phyloP scores from a whole-genome alignment of 140 eudicot genomes.

The Senecio squalidus region DNA sequence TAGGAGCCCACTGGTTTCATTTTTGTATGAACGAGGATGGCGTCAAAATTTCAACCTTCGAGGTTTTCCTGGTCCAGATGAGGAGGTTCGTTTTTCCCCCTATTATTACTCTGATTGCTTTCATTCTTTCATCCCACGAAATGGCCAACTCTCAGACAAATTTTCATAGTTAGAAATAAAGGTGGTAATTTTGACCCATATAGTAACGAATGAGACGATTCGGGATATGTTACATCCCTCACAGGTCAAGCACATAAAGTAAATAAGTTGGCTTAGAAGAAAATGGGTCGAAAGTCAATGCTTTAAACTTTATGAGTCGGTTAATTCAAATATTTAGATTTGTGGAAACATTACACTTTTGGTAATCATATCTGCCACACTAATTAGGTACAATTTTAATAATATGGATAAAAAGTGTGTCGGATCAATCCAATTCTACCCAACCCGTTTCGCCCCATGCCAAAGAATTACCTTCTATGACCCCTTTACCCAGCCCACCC shows the following conservation, averaged over 20 bases:
- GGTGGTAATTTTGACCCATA: neutral
- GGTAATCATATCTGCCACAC: no score
- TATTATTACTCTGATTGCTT: neutral
- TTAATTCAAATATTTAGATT: no score
- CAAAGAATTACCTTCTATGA: no score
- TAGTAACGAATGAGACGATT: neutral
- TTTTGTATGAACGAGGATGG: conserved; percentile 95
- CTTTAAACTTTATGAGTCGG: neutral
- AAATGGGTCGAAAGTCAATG: neutral
- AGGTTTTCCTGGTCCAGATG: conserved; percentile 95
- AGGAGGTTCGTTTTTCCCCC: conserved; percentile 57
- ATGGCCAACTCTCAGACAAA: neutral
- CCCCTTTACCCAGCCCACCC: neutral
- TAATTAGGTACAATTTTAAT: no score
- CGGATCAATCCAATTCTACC: no score
- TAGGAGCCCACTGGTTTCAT: conserved; percentile 92
- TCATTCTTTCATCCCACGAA: neutral
- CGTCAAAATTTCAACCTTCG: conserved; percentile 74
- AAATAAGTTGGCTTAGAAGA: neutral
- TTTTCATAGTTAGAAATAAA: neutral
- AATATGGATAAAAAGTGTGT: no score
- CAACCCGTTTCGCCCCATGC: no score
- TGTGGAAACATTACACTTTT: no score
- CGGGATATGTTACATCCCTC: neutral
- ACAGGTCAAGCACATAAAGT: neutral